Conservation (phyloP, 1,139 yeast genomes). For the Magnusiomyces magnusii region DNA sequence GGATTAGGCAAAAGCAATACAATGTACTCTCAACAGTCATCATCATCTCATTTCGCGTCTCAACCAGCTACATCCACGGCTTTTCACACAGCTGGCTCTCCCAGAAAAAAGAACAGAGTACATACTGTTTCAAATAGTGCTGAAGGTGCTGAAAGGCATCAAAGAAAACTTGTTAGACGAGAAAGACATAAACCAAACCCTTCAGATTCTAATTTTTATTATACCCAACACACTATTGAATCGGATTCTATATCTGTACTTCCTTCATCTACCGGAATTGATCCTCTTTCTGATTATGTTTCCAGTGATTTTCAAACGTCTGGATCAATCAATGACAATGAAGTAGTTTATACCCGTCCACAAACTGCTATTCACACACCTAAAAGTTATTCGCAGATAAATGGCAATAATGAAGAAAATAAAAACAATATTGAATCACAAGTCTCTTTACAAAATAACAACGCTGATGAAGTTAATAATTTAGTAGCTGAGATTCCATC, state of each 20-base stretch:
- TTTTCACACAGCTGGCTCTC: background rate
- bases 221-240: slow-evolving; percentile 54
- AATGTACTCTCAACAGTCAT: background rate
- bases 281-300: slow-evolving; percentile 36
- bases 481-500: background rate
- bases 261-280: slow-evolving; percentile 60
- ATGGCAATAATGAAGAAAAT: background rate
- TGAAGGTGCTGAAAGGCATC: background rate
- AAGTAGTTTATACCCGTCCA: background rate
- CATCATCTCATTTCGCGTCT: background rate
- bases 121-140: background rate
- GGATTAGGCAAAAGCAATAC: background rate
- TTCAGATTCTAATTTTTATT: slow-evolving; percentile 59
- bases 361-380: background rate
- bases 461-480: background rate
- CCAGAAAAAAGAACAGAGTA: background rate
- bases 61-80: background rate
- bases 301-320: background rate
- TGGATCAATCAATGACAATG: background rate
- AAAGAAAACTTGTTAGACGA: slow-evolving; percentile 57
- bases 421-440: background rate
- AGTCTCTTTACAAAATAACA: background rate
- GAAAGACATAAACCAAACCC: slow-evolving; percentile 56
- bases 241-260: slow-evolving; percentile 48
- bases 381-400: background rate